A percentile compares a stretch with the other conserved stretches of the same genome.
Evolutionary conservation across 2,329 filamentous ascomycete species (phyloP).

Genomic region (Epichloe sibirici): DNA sequence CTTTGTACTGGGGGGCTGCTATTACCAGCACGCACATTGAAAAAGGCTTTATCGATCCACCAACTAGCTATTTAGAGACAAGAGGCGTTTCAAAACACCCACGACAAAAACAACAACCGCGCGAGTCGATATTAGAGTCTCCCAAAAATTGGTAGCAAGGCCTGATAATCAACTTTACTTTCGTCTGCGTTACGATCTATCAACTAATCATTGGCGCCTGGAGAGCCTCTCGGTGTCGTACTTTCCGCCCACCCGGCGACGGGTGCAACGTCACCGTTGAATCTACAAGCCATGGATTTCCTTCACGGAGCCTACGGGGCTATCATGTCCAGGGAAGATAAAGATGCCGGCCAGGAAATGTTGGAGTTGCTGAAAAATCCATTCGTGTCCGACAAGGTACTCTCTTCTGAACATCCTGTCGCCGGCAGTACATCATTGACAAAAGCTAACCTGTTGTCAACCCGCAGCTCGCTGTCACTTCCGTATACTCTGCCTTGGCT

Average conservation of each 20-base stretch:
- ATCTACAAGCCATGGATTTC: neutral
- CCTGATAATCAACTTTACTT: neutral
- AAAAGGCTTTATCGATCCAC: neutral
- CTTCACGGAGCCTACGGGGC: neutral
- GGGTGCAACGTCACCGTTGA: neutral
- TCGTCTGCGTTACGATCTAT: neutral
- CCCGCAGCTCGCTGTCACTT: conserved; percentile 23
- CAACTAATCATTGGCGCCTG: neutral
- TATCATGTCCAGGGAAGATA: conserved; percentile 1
- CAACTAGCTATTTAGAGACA: neutral
- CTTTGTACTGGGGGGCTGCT: neutral
- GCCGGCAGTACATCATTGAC: too few species aligned
- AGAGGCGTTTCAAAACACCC: neutral
- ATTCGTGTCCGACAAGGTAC: conserved; percentile 23
- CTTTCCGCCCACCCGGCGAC: neutral
- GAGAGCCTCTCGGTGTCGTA: neutral
- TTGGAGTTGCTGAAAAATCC: conserved; percentile 38
- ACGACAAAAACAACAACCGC: neutral
- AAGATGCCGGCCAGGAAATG: conserved; percentile 29
- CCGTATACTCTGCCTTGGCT: conserved; percentile 67
- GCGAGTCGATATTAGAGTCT: neutral
- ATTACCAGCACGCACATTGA: neutral
- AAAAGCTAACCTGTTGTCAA: neutral
- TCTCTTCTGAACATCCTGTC: neutral
- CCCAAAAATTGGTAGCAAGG: neutral